phyloP scores from a whole-genome alignment of 495 filamentous ascomycete genomes.

The Acidiella bohemica region DNA sequence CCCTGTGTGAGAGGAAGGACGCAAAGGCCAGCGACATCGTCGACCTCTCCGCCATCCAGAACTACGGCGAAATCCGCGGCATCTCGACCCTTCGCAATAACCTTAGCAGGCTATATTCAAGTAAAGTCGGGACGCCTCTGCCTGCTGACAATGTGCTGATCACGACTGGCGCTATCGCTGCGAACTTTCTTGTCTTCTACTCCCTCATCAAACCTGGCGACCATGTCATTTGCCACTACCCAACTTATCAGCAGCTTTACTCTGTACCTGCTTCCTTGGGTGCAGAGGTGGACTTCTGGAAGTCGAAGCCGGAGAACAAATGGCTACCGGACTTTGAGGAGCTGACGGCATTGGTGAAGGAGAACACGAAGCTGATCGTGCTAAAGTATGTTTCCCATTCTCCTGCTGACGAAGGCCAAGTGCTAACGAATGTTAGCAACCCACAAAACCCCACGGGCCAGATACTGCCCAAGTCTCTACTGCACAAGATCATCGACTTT shows the following conservation, averaged over 20 bases:
- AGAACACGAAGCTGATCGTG: slow-evolving; percentile 64
- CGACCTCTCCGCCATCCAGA: slow-evolving; percentile 39
- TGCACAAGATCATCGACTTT: slow-evolving; percentile 50
- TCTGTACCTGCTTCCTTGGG: slow-evolving; percentile 62
- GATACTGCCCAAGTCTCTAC: slow-evolving; percentile 45
- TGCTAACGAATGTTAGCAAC: slow-evolving; percentile 45
- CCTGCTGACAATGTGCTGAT: slow-evolving; percentile 57
- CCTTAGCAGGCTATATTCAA: slow-evolving; percentile 53
- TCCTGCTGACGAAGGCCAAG: neutral
- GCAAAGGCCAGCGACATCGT: slow-evolving; percentile 26
- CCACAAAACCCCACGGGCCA: slow-evolving; percentile 82
- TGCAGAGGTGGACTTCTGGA: slow-evolving; percentile 72
- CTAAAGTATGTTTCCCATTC: slow-evolving; percentile 37
- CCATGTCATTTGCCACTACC: slow-evolving; percentile 80
- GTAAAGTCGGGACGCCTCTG: slow-evolving; percentile 35
- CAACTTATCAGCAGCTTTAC: slow-evolving; percentile 84
- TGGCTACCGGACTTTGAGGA: slow-evolving; percentile 58
- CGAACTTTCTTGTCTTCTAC: slow-evolving; percentile 70
- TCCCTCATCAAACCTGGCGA: slow-evolving; percentile 63
- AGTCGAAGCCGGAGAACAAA: slow-evolving; percentile 47
- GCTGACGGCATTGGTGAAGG: slow-evolving; percentile 50
- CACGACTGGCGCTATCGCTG: slow-evolving; percentile 69
- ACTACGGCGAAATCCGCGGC: slow-evolving; percentile 60
- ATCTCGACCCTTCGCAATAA: slow-evolving; percentile 48
- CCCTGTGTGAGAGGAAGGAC: slow-evolving; percentile 40